A percentile compares a stretch with the other conserved stretches of the same genome.
phyloP scores from a whole-genome alignment of 1,139 yeast genomes.

The Spencermartinsiella ligniputridi region DNA sequence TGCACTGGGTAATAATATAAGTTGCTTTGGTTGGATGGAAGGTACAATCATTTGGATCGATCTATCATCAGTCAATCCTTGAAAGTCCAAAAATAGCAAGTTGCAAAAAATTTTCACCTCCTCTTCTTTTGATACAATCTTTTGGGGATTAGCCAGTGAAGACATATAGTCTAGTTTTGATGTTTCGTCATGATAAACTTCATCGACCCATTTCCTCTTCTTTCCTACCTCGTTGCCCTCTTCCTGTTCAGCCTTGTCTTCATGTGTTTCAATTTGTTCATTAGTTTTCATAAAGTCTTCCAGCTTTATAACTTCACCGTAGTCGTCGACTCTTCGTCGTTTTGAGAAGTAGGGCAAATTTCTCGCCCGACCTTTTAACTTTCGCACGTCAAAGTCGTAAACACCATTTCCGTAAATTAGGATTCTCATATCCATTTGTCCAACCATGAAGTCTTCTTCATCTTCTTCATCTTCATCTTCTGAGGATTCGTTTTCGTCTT shows the following conservation, averaged over 20 bases:
- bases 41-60: conserved; percentile 78
- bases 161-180: conserved; percentile 54
- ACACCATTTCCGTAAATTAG: conserved; percentile 37
- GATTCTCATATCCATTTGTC: conserved; percentile 31
- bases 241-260: conserved; percentile 9
- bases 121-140: conserved; percentile 36
- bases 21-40: conserved; percentile 70
- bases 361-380: conserved; percentile 50
- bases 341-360: conserved; percentile 71
- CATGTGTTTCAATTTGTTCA: conserved; percentile 16
- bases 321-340: conserved; percentile 69
- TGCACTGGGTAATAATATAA: conserved; percentile 43
- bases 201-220: conserved; percentile 36
- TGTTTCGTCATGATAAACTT: conserved; percentile 37
- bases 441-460: conserved; percentile 25
- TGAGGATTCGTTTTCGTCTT: conserved; percentile 35
- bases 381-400: conserved; percentile 61
- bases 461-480: conserved; percentile 34
- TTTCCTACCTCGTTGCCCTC: conserved; percentile 35
- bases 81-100: conserved; percentile 71
- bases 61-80: conserved; percentile 81
- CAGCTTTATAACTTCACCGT: conserved; percentile 66
- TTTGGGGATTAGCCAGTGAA: conserved; percentile 45
- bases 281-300: conserved; percentile 50
- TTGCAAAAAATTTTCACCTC: conserved; percentile 61